These are phyloP conservation scores for Mortierella polycephala DNA, from an alignment of 371 early-diverging fungal genomes.

Conservation along the genomic window DNA sequence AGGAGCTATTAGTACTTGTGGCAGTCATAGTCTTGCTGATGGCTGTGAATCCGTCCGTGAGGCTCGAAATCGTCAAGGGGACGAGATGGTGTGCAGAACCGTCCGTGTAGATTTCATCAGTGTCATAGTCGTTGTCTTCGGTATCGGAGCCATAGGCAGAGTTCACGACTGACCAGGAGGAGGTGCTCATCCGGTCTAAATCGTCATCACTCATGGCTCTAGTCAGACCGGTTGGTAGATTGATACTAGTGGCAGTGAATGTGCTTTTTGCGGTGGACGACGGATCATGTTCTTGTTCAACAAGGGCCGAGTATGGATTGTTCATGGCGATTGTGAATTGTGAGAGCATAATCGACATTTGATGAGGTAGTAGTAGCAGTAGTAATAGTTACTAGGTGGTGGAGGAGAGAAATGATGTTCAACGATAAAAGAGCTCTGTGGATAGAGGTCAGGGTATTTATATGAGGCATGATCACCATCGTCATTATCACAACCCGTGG, in stretches of 20 bases:
- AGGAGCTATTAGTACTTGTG: constrained; percentile 31
- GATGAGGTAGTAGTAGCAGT: not conserved
- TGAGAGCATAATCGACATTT: constrained; percentile 28
- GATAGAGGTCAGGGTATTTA: no score
- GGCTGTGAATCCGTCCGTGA: constrained; percentile 33
- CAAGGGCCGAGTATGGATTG: constrained; percentile 34
- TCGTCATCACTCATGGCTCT: constrained; percentile 24
- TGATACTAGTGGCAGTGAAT: not conserved
- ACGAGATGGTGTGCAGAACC: constrained; percentile 1
- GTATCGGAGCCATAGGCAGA: constrained; percentile 30
- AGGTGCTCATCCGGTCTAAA: constrained; percentile 25
- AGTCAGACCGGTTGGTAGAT: not conserved
- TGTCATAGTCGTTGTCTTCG: constrained; percentile 16
- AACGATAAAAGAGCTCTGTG: not conserved
- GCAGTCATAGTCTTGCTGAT: constrained; percentile 45
- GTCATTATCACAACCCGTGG: not conserved
- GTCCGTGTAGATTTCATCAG: constrained; percentile 26
- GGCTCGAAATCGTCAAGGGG: constrained; percentile 29
- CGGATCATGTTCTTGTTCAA: constrained; percentile 19
- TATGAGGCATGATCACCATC: not conserved
- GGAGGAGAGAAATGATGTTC: not conserved
- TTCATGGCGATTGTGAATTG: constrained; percentile 23
- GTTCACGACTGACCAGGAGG: constrained; percentile 44
- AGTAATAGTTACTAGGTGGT: not conserved
- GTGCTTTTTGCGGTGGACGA: not conserved